Evolutionary conservation across 345 rosid genomes (phyloP).

Genomic region (Rhizophora apiculata): DNA sequence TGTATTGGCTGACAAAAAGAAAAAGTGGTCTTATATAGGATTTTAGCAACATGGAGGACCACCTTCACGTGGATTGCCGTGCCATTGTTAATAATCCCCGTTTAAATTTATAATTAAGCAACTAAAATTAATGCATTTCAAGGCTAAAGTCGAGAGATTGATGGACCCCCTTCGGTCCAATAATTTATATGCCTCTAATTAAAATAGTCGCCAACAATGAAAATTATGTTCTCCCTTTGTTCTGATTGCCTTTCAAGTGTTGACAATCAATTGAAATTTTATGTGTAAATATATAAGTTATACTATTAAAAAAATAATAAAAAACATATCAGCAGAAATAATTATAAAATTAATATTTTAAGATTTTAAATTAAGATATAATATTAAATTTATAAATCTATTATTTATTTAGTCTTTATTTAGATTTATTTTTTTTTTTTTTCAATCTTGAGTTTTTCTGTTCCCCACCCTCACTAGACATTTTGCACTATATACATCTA

Average conservation of each 20-base stretch:
- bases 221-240: conserved; percentile 23
- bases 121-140: conserved; percentile 14
- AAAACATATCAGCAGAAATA: too few species aligned
- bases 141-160: conserved; percentile 26
- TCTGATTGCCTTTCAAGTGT: conserved; percentile 27
- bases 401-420: too few species aligned
- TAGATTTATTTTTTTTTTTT: too few species aligned
- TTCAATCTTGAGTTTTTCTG: too few species aligned
- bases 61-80: conserved; percentile 61
- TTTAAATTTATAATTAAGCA: conserved; percentile 24
- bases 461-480: conserved; percentile 6
- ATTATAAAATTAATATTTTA: too few species aligned
- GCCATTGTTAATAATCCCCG: conserved; percentile 29
- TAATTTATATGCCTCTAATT: conserved; percentile 21
- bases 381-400: too few species aligned
- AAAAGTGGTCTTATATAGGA: not conserved
- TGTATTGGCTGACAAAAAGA: too few species aligned
- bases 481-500: conserved; percentile 1
- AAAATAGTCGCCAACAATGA: conserved; percentile 14
- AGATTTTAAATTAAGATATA: too few species aligned
- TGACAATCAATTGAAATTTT: not conserved
- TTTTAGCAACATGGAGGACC: conserved; percentile 36
- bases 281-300: too few species aligned
- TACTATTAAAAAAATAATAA: too few species aligned
- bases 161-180: conserved; percentile 30